These are phyloP conservation scores for Fusarium poae DNA, from an alignment of 2,329 filamentous ascomycete species.

Conservation along the genomic window DNA sequence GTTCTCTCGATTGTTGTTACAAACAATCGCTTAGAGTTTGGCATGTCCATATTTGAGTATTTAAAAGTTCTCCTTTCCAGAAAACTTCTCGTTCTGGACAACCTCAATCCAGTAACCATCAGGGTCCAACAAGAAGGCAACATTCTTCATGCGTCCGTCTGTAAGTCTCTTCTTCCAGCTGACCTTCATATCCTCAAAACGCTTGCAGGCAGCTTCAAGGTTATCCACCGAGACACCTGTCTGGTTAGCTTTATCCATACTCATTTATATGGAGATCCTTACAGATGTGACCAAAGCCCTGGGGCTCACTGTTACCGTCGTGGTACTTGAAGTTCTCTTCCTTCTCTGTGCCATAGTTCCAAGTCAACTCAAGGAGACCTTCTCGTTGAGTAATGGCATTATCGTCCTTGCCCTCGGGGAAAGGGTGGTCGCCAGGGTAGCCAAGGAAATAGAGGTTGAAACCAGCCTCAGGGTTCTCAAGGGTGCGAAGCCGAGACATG, in stretches of 20 bases:
- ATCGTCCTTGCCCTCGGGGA: slow-evolving; percentile 57
- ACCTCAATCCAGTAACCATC: slow-evolving; percentile 87
- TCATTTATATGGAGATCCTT: slow-evolving; percentile 52
- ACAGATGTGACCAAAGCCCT: slow-evolving; percentile 96
- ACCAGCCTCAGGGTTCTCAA: slow-evolving; percentile 75
- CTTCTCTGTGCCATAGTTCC: slow-evolving; percentile 87
- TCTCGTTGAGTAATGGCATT: slow-evolving; percentile 76
- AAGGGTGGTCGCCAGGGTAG: slow-evolving; percentile 72
- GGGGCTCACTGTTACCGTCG: slow-evolving; percentile 89
- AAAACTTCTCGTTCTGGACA: slow-evolving; percentile 82
- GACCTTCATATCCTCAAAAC: slow-evolving; percentile 85
- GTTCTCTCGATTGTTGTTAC: background rate
- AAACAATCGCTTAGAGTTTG: background rate
- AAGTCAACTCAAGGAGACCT: slow-evolving; percentile 90
- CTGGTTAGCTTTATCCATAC: slow-evolving; percentile 36
- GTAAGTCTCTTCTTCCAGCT: slow-evolving; percentile 96
- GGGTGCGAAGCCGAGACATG: slow-evolving; percentile 83
- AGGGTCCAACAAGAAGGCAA: slow-evolving; percentile 91
- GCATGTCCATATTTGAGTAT: background rate
- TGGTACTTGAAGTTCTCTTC: slow-evolving; percentile 88
- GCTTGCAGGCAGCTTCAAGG: slow-evolving; percentile 85
- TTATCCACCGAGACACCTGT: slow-evolving; percentile 86
- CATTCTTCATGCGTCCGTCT: slow-evolving; percentile 92
- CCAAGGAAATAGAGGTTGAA: slow-evolving; percentile 96
- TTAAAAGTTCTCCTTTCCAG: slow-evolving; percentile 66